Percentiles rank a stretch among this genome's conserved stretches.
phyloP scores from a whole-genome alignment of 2,329 filamentous ascomycete species.

The Fusarium odoratissimum region DNA sequence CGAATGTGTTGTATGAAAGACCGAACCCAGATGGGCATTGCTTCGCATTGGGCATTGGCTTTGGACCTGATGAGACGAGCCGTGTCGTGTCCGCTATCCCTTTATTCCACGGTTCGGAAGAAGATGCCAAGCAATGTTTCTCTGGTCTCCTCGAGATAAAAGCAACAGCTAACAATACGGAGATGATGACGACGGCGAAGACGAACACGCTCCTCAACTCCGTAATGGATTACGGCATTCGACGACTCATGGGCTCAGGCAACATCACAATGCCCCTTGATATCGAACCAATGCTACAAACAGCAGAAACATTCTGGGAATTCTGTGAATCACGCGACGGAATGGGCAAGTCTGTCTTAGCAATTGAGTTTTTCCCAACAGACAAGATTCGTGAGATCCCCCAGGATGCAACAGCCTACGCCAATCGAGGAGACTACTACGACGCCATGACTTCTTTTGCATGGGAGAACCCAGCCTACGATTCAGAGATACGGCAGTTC shows the following conservation, averaged over 20 bases:
- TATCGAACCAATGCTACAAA: conserved; percentile 44
- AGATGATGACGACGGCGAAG: conserved; percentile 36
- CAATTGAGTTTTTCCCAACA: conserved; percentile 58
- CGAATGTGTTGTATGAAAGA: conserved; percentile 38
- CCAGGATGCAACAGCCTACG: conserved; percentile 55
- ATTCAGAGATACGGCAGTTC: conserved; percentile 52
- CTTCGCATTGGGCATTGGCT: conserved; percentile 42
- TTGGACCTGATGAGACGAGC: conserved; percentile 21
- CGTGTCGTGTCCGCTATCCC: conserved; percentile 38
- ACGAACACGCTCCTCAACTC: conserved; percentile 43
- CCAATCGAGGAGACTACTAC: conserved; percentile 57
- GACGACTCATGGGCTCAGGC: conserved; percentile 42
- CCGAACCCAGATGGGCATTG: conserved; percentile 37
- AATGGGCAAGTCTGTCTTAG: conserved; percentile 41
- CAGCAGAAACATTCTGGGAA: conserved; percentile 44
- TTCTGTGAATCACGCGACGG: conserved; percentile 35
- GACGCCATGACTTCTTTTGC: conserved; percentile 55
- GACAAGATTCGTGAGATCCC: conserved; percentile 52
- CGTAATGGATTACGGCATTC: conserved; percentile 40
- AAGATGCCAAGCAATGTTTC: conserved; percentile 35
- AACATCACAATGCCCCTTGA: conserved; percentile 51
- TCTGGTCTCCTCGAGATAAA: conserved; percentile 31
- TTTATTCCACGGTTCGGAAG: conserved; percentile 34
- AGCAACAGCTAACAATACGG: conserved; percentile 10
- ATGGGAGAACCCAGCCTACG: conserved; percentile 54